These are phyloP conservation scores for Alternaria sp. DNA, from an alignment of 2,329 filamentous ascomycete genomes.

Conservation along the genomic window DNA sequence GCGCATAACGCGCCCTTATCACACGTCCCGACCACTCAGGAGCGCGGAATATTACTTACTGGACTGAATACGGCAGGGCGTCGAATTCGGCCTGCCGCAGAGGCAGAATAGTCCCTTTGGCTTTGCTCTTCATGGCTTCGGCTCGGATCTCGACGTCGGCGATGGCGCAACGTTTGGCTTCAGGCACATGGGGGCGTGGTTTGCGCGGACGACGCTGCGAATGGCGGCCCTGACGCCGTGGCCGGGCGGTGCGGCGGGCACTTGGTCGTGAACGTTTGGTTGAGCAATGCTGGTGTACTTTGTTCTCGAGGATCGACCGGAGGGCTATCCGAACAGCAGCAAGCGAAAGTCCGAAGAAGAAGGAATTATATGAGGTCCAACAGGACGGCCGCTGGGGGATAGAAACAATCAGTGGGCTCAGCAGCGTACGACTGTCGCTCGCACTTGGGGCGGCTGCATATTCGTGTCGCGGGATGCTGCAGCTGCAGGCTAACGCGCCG, in stretches of 20 bases:
- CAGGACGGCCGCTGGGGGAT: constrained; percentile 5
- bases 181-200: constrained; percentile 14
- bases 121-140: constrained; percentile 39
- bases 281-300: background rate
- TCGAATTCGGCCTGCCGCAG: constrained; percentile 50
- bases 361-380: constrained; percentile 10
- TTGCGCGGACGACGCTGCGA: constrained; percentile 10
- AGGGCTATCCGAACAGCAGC: constrained; percentile 11
- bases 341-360: constrained; percentile 4
- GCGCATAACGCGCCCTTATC: constrained; percentile 28
- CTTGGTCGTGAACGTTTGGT: constrained; percentile 7
- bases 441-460: constrained; percentile 25
- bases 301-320: constrained; percentile 17
- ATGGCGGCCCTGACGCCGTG: constrained; percentile 12
- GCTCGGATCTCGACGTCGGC: constrained; percentile 14
- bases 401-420: constrained; percentile 9
- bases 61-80: constrained; percentile 51
- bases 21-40: constrained; percentile 24
- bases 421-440: constrained; percentile 15
- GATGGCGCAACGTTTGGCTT: constrained; percentile 11
- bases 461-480: constrained; percentile 27
- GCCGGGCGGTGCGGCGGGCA: constrained; percentile 18
- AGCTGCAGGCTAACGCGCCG: constrained; percentile 22
- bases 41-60: constrained; percentile 43
- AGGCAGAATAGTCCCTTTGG: constrained; percentile 27